Conservation (phyloP, 495 filamentous ascomycete species). For the Schizothecium vesticola region DNA sequence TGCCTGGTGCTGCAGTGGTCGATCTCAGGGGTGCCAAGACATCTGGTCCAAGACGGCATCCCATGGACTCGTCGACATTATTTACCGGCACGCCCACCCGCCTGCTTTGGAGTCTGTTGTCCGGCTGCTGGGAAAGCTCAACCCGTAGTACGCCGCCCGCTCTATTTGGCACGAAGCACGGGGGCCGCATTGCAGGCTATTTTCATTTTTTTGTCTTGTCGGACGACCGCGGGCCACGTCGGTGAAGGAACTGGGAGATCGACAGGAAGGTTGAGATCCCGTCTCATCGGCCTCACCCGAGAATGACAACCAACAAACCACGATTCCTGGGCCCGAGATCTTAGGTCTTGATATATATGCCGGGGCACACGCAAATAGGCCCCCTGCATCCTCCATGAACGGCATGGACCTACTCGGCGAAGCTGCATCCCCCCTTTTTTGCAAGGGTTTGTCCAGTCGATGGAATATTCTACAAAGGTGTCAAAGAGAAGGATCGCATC, state of each 20-base stretch:
- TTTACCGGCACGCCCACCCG: neutral
- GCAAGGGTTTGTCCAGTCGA: neutral
- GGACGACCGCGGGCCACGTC: neutral
- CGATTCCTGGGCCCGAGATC: neutral
- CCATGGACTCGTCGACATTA: neutral
- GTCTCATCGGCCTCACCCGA: neutral
- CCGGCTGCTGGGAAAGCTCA: neutral
- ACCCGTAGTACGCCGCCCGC: neutral
- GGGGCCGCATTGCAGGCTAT: neutral
- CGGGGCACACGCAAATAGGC: neutral
- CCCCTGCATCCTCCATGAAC: neutral
- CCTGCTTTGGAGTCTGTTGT: neutral
- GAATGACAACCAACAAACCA: neutral
- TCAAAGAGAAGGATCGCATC: neutral
- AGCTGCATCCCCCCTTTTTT: neutral
- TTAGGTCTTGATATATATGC: neutral
- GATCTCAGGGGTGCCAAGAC: conserved; percentile 7
- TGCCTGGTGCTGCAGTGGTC: conserved; percentile 5
- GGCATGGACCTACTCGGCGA: neutral
- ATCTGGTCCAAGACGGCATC: neutral
- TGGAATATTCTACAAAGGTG: neutral
- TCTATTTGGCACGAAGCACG: neutral
- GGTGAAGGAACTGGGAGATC: neutral
- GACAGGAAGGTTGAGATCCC: conserved; percentile 1
- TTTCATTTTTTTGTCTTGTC: neutral